phyloP scores from a whole-genome alignment of 208 protist species.

The Trypanosomatidae sp. region DNA sequence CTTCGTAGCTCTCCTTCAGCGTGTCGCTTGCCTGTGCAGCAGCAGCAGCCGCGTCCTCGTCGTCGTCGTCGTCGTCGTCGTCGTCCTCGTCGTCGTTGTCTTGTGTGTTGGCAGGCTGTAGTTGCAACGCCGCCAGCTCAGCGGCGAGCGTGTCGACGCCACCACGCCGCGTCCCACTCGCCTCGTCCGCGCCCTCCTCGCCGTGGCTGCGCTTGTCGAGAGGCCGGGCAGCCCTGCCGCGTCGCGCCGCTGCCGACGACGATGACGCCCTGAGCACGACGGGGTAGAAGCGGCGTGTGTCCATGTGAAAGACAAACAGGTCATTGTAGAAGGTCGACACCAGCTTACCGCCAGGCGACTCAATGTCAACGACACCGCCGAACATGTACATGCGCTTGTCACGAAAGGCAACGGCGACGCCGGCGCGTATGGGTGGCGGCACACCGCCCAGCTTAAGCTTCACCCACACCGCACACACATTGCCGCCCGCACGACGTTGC shows the following conservation, averaged over 20 bases:
- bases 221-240: neutral
- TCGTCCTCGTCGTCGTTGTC: constrained; percentile 14
- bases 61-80: constrained; percentile 11
- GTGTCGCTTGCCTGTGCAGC: constrained; percentile 7
- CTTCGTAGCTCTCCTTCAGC: constrained; percentile 67
- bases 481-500: neutral
- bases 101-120: constrained; percentile 12
- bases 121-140: constrained; percentile 44
- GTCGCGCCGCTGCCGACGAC: constrained; percentile 1
- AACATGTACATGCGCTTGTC: constrained; percentile 85
- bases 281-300: constrained; percentile 79
- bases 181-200: constrained; percentile 1
- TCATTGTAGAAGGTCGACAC: constrained; percentile 86
- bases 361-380: constrained; percentile 84
- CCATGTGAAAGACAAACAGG: constrained; percentile 87
- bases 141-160: constrained; percentile 18
- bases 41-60: constrained; percentile 3
- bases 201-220: constrained; percentile 1
- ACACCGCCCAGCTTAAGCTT: constrained; percentile 67
- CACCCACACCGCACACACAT: constrained; percentile 40
- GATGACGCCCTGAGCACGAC: constrained; percentile 41
- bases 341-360: constrained; percentile 71
- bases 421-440: constrained; percentile 75
- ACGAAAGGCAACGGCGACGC: constrained; percentile 40
- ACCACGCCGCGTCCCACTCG: neutral